Evolutionary conservation across 148 eudicot species (phyloP), one percentile per base, ranked within the genome.

Genomic region (Camellia japonica): DNA sequence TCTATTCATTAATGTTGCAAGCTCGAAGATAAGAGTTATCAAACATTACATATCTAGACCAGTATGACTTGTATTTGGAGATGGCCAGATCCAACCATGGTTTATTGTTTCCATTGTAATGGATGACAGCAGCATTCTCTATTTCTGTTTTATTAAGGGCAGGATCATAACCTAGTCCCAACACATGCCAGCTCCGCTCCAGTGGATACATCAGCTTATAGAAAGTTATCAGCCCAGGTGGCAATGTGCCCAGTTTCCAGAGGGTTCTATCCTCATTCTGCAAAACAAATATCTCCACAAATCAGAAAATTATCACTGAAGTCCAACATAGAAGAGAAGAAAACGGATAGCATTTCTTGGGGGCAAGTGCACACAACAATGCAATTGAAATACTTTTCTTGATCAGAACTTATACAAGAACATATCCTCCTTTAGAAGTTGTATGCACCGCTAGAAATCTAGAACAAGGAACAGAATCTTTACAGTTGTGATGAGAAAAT

Each of bases 61-160:
- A 96, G 81, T 96, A 96, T 30, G 92, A 83, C 84, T 83, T 94
- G 87, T 97, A 97, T 77, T 97, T 97, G 73, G 84, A 81, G 68
- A 94, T 92, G 41, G 99, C 98, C 23, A 97, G 97, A 90, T 94
- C 95, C 93, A 97, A 77, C 99, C 99, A 97, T 9, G 99, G 99
- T 83, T 97, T 97, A 78, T 97, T 94, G 82, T 97, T 97, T 46
- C 99, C 99, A 67, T 97, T 97, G 84, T 96, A 97, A 77, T 97
- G 99, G 76, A 97, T 83, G 58, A 97, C 99, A 7, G 90, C 97
- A 71, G 93, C 99, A 86, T 91, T 87, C 63, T 88, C 91, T 78
- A 97, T 94, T 71, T 85, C 95, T 3, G 99, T 94, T 67, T 85
- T 92, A 85, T 96, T 96, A 71, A 96, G 94, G 42, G 99, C 99